phyloP scores from a whole-genome alignment of 169 alveolate genomes.

The Ichthyophthirius multifiliis region DNA sequence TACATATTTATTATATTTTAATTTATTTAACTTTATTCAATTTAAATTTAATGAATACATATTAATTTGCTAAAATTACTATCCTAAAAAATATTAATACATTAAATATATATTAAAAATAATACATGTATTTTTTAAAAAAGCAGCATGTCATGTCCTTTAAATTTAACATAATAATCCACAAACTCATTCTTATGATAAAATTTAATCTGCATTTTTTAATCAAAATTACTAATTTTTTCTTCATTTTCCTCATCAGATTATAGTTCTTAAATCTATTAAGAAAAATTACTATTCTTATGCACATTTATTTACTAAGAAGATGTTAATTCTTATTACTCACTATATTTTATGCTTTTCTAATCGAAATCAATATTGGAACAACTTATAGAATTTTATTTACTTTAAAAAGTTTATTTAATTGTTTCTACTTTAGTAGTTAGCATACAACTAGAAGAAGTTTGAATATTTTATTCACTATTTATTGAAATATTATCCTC shows the following conservation, averaged over 20 bases:
- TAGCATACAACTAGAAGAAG: too few relatives aligned
- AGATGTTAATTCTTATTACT: too few relatives aligned
- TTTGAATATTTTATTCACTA: too few relatives aligned
- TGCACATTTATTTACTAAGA: too few relatives aligned
- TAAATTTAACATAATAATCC: neutral
- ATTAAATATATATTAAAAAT: neutral
- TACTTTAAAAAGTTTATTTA: too few relatives aligned
- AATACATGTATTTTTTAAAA: neutral
- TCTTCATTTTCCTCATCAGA: neutral
- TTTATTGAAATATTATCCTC: too few relatives aligned
- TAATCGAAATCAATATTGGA: too few relatives aligned
- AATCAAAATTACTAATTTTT: neutral
- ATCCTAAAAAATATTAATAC: neutral
- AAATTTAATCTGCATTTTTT: neutral
- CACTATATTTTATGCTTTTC: too few relatives aligned
- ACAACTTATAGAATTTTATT: too few relatives aligned
- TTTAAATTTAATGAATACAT: neutral
- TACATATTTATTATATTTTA: neutral
- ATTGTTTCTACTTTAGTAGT: too few relatives aligned
- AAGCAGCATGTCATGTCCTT: conserved; percentile 8
- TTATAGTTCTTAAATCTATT: neutral
- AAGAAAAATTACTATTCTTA: too few relatives aligned
- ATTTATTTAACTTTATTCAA: neutral
- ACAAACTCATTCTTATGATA: neutral
- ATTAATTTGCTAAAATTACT: conserved; percentile 3